Percentiles rank a stretch among this genome's conserved stretches.
These are phyloP conservation scores for Datura wrightii DNA, from an alignment of 257 asterid species.

Conservation along the genomic window DNA sequence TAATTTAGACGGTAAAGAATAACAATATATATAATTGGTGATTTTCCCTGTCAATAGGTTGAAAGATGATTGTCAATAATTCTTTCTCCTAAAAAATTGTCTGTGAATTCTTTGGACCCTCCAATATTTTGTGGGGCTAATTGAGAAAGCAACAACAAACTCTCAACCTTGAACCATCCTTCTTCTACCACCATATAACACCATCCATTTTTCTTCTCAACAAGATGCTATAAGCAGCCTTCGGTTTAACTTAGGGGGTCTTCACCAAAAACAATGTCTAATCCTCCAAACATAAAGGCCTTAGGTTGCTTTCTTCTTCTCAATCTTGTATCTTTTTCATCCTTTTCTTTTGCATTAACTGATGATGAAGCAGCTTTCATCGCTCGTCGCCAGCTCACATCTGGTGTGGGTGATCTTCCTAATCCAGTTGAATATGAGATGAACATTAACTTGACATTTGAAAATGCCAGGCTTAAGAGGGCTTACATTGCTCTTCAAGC, in stretches of 20 bases:
- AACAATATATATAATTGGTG: background rate
- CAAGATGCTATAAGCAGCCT: conserved; percentile 60
- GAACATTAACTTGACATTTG: conserved; percentile 24
- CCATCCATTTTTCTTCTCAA: conserved; percentile 31
- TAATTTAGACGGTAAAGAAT: background rate
- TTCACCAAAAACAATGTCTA: conserved; percentile 39
- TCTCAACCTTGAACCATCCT: conserved; percentile 36
- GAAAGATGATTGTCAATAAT: conserved; percentile 39
- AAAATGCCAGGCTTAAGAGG: conserved; percentile 55
- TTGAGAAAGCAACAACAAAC: conserved; percentile 36
- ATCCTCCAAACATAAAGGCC: conserved; percentile 57
- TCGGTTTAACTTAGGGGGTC: conserved; percentile 62
- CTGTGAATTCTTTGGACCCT: background rate
- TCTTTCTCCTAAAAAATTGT: conserved; percentile 32
- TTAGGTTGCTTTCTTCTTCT: conserved; percentile 56
- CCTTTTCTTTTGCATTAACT: conserved; percentile 39
- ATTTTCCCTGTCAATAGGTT: conserved; percentile 17
- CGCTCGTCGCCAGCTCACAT: conserved; percentile 44
- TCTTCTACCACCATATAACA: conserved; percentile 42
- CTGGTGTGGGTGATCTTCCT: conserved; percentile 34
- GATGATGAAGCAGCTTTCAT: conserved; percentile 42
- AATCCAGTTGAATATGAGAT: conserved; percentile 23
- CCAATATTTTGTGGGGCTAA: conserved; percentile 11
- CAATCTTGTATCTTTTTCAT: conserved; percentile 38
- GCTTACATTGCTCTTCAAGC: conserved; percentile 78